Base-by-base conservation (phyloP, 2,329 filamentous ascomycete species). In the Talaromyces sp. region DNA sequence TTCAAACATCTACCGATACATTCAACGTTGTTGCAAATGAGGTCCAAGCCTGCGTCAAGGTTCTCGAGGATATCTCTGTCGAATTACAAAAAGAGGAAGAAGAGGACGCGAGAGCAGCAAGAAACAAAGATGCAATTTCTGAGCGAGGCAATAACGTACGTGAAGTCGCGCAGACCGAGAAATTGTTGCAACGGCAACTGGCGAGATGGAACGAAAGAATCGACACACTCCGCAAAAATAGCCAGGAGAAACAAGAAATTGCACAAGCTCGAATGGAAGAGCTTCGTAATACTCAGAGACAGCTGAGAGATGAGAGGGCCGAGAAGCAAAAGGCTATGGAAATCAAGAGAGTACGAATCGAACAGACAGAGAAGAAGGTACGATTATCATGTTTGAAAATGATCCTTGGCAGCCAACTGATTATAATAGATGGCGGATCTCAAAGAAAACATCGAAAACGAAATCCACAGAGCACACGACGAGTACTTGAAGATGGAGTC, bases 341-440 rank as follows among this genome's bases (percentile, higher is more conserved):
- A 82, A 88, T 90, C 74, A 85, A 93, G 72, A 87, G 91, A 70
- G 92, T 97, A n/a, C 85, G 93, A 67, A 98, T 99, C 69, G 95
- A 99, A 80, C 93, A 97, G 82, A 97, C 92, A 9, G 94, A 98
- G 85, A 98, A 98, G 82, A 98, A 98, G 91, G 93, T 93, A 82
- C 71, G 82, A 74, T 66, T 7, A 15, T 39, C 49, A 52, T 31
- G 65, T 57, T 65, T 15, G 41, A 22, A 15, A 1, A 37, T 37
- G 10, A 17, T 22, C 2, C 6, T 25, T 27, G 27, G 13, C 17
- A 37, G 31, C 27, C 4, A 17, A 4, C 72, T 75, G 70, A 74
- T 66, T 35, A 58, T 27, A 57, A 22, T 69, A 97, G 93, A 99
- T 98, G 94, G 88, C 90, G 57, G 95, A 99, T 78, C 85, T 99